Evolutionary conservation across 208 protist genomes (phyloP), one percentile per base, ranked within the genome.

Genomic region (Acanthamoeba lenticulata): DNA sequence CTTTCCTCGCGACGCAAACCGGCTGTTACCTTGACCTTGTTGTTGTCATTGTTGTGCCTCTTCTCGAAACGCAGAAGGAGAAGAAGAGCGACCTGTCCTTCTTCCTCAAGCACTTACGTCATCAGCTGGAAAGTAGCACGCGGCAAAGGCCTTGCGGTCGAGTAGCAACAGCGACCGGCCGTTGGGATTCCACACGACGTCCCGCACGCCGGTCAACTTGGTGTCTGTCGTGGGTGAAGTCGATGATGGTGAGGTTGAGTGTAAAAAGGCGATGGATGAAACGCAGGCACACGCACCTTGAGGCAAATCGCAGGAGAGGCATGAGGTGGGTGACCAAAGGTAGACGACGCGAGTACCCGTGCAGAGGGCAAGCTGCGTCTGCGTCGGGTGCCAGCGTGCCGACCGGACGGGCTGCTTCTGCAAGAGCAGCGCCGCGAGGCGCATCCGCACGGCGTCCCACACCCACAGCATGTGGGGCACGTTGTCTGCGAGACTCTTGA

Each of bases 1-100:
- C 79, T 99, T 99, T 98, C 99, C 99, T 34, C 97, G 99, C 93
- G 99, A 99, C 96, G 99, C 99, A 32, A 97, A 98, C 52, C 98
- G 99, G 74, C 95, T 99, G 40, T 98, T 97, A 0, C 99, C 99
- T 38, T 99, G 98, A 98, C 94, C n/a, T n/a, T n/a, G n/a, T n/a
- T n/a, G n/a, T n/a, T n/a, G n/a, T n/a, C n/a, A n/a, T n/a, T n/a
- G n/a, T n/a, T n/a, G n/a, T n/a, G n/a, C n/a, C n/a, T n/a, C n/a
- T n/a, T n/a, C n/a, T n/a, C n/a, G n/a, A n/a, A n/a, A n/a, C n/a
- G n/a, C n/a, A n/a, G n/a, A n/a, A n/a, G n/a, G n/a, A n/a, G n/a
- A n/a, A n/a, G n/a, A n/a, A n/a, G n/a, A n/a, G n/a, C n/a, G n/a
- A n/a, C n/a, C n/a, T n/a, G n/a, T n/a, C n/a, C n/a, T n/a, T n/a